Evolutionary conservation across 2,329 filamentous ascomycete species (phyloP).

Genomic region (Stagonosporopsis tanaceti): DNA sequence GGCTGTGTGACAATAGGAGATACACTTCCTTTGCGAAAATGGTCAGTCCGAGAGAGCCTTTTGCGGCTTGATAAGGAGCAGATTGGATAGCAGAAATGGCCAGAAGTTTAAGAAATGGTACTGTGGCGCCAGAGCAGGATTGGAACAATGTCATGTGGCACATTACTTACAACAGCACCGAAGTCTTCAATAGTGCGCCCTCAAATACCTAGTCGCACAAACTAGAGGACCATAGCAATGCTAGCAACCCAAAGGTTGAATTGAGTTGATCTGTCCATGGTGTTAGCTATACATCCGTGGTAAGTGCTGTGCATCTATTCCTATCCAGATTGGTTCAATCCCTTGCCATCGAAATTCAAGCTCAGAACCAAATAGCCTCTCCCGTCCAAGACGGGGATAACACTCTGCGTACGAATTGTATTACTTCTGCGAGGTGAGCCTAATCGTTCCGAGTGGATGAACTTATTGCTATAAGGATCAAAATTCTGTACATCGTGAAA

Average conservation of each 20-base stretch:
- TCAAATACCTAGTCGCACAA: conserved; percentile 22
- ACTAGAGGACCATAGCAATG: conserved; percentile 23
- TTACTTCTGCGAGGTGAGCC: too few species aligned
- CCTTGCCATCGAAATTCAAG: too few species aligned
- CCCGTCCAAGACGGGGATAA: too few species aligned
- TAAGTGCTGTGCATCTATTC: too few species aligned
- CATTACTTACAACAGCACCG: conserved; percentile 18
- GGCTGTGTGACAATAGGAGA: not conserved
- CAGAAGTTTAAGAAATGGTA: conserved; percentile 17
- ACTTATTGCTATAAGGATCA: too few species aligned
- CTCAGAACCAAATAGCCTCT: too few species aligned
- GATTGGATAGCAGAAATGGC: conserved; percentile 24
- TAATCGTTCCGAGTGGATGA: too few species aligned
- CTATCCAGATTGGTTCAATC: too few species aligned
- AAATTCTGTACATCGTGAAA: too few species aligned
- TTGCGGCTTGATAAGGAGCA: conserved; percentile 15
- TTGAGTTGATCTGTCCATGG: conserved; percentile 12
- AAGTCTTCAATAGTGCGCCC: conserved; percentile 19
- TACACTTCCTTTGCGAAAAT: conserved; percentile 25
- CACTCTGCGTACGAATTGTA: too few species aligned
- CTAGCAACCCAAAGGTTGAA: conserved; percentile 21
- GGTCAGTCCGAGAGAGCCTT: conserved; percentile 16
- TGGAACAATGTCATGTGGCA: conserved; percentile 28
- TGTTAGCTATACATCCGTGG: too few species aligned
- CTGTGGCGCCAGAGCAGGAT: conserved; percentile 28